Conservation (phyloP, 2,329 filamentous ascomycete species). For the Ophiostoma ulmi region DNA sequence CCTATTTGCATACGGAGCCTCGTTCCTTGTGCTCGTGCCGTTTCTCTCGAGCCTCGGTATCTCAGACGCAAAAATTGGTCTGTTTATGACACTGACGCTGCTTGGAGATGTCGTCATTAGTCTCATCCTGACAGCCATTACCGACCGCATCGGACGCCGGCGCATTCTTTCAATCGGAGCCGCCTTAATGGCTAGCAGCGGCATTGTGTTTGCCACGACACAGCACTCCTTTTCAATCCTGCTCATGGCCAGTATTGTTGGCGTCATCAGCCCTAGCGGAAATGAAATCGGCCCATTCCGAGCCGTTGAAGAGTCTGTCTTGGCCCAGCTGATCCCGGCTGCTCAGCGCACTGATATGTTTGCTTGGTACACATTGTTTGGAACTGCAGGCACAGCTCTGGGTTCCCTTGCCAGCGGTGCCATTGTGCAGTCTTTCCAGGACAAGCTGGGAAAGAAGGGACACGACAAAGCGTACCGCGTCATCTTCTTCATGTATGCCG, state of each 20-base stretch:
- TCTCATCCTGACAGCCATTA: constrained; percentile 53
- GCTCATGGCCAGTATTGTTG: constrained; percentile 52
- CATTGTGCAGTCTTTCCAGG: constrained; percentile 48
- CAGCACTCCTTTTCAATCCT: constrained; percentile 53
- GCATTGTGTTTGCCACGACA: constrained; percentile 49
- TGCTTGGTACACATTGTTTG: constrained; percentile 57
- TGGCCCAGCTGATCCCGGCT: constrained; percentile 50
- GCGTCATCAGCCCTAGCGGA: constrained; percentile 60
- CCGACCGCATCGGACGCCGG: constrained; percentile 51
- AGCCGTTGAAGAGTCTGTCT: constrained; percentile 56
- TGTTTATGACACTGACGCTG: constrained; percentile 63
- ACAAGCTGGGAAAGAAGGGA: constrained; percentile 9
- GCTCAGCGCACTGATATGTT: constrained; percentile 51
- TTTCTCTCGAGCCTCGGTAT: constrained; percentile 49
- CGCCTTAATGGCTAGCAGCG: constrained; percentile 51
- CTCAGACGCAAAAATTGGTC: constrained; percentile 49
- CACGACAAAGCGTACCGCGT: constrained; percentile 43
- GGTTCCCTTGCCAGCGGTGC: constrained; percentile 58
- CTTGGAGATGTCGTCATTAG: constrained; percentile 56
- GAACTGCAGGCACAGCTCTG: constrained; percentile 55
- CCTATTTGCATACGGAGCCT: constrained; percentile 58
- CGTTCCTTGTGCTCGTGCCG: constrained; percentile 53
- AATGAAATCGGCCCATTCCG: constrained; percentile 61
- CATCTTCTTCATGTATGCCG: constrained; percentile 55
- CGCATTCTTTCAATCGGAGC: constrained; percentile 52